phyloP scores from a whole-genome alignment of 225 moss, liverwort and hornwort species.

The Pseudoscleropodium purum region DNA sequence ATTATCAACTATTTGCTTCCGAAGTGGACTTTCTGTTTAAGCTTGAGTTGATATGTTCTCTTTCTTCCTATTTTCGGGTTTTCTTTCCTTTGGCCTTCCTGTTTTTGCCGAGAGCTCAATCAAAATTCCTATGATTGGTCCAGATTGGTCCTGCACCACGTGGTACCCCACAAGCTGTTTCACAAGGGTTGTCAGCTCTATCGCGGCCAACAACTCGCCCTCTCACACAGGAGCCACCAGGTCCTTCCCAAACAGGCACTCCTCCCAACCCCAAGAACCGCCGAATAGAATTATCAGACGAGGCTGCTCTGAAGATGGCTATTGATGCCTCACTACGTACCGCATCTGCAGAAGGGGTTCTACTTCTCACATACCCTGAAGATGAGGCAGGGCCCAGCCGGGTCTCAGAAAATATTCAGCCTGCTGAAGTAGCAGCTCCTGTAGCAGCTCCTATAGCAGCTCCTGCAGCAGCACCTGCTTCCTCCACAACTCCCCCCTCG shows the following conservation, averaged over 20 bases:
- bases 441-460: not conserved
- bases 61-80: not conserved
- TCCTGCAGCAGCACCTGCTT: not conserved
- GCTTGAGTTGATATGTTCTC: not conserved
- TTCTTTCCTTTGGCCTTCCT: not conserved
- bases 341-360: conserved; percentile 69
- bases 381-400: conserved; percentile 56
- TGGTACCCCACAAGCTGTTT: conserved; percentile 34
- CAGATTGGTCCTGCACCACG: conserved; percentile 20
- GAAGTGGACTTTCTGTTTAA: not conserved
- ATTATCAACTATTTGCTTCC: not conserved
- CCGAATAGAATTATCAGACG: conserved; percentile 32
- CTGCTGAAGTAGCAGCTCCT: not conserved
- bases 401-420: not conserved
- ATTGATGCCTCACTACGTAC: conserved; percentile 73
- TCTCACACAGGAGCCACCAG: not conserved
- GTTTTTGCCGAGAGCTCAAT: not conserved
- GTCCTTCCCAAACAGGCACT: not conserved
- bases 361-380: conserved; percentile 3
- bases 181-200: conserved; percentile 62
- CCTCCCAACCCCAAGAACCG: not conserved
- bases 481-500: conserved; percentile 42
- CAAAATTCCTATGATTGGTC: not conserved
- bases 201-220: conserved; percentile 17
- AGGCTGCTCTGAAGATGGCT: conserved; percentile 70